phyloP scores from a whole-genome alignment of 345 rosid species.

The Melastoma malabathricum region DNA sequence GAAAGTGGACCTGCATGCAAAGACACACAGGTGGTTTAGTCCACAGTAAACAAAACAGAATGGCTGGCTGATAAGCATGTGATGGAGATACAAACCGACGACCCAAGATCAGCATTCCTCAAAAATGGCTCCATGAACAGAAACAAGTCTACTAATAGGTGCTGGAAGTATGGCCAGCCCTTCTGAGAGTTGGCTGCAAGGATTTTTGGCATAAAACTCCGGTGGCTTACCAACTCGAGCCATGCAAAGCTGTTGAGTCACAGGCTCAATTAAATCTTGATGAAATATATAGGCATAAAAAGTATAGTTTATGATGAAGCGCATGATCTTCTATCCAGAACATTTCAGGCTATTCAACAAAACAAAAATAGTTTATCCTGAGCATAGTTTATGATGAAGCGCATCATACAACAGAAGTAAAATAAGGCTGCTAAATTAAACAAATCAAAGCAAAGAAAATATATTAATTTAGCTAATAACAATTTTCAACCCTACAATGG shows the following conservation, averaged over 20 bases:
- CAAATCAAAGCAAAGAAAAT: too few species aligned
- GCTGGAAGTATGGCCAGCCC: constrained; percentile 92
- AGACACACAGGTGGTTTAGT: neutral
- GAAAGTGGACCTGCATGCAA: constrained; percentile 49
- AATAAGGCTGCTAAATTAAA: too few species aligned
- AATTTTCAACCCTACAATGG: too few species aligned
- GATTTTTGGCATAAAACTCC: constrained; percentile 96
- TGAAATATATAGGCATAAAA: neutral
- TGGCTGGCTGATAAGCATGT: neutral
- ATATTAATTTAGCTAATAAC: too few species aligned
- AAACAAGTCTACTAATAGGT: constrained; percentile 77
- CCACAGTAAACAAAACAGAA: neutral
- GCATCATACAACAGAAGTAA: neutral
- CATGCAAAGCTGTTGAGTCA: constrained; percentile 71
- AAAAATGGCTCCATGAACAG: constrained; percentile 94
- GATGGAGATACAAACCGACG: constrained; percentile 42
- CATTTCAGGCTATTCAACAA: too few species aligned
- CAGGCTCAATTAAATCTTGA: too few species aligned
- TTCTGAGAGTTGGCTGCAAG: constrained; percentile 73
- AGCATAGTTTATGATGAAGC: too few species aligned
- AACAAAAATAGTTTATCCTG: too few species aligned
- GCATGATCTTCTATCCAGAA: too few species aligned
- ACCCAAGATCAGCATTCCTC: constrained; percentile 79
- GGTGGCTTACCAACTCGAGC: constrained; percentile 91
- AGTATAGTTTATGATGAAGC: too few species aligned